Evolutionary conservation across 371 early-diverging fungal species (phyloP).

Genomic region (Gilbertella persicaria): DNA sequence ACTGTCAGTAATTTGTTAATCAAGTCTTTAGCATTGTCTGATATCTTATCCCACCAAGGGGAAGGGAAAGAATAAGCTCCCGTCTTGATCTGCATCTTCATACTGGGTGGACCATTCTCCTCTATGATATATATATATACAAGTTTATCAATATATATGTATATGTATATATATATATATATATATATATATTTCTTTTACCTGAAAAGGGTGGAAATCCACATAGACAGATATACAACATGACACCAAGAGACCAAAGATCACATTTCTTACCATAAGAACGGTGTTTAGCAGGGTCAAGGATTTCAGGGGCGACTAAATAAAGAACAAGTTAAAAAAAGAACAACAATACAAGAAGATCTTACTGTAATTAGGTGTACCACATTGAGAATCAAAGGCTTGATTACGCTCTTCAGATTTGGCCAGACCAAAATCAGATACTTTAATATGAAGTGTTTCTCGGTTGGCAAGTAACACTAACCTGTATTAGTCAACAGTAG

Average conservation of each 20-base stretch:
- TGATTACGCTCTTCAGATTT: slow-evolving; percentile 66
- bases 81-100: slow-evolving; percentile 69
- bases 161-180: too few species aligned
- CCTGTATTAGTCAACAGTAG: too few species aligned
- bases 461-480: slow-evolving; percentile 77
- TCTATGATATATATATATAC: too few species aligned
- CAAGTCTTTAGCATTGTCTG: slow-evolving; percentile 66
- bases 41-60: slow-evolving; percentile 85
- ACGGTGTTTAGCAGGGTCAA: slow-evolving; percentile 60
- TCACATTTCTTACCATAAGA: slow-evolving; percentile 91
- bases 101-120: slow-evolving; percentile 19
- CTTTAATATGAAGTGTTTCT: slow-evolving; percentile 71
- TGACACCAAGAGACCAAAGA: slow-evolving; percentile 98
- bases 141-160: too few species aligned
- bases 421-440: slow-evolving; percentile 95
- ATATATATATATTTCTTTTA: too few species aligned
- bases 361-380: slow-evolving; percentile 95
- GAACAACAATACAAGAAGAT: not conserved
- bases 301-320: slow-evolving; percentile 91
- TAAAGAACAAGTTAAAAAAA: not conserved
- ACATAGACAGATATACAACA: slow-evolving; percentile 95
- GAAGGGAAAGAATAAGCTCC: slow-evolving; percentile 80
- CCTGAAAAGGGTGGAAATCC: slow-evolving; percentile 94
- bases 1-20: slow-evolving; percentile 58
- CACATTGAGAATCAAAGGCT: slow-evolving; percentile 82